Conservation (phyloP, 495 filamentous ascomycete species). For the Pyrenopolyporus hunteri region DNA sequence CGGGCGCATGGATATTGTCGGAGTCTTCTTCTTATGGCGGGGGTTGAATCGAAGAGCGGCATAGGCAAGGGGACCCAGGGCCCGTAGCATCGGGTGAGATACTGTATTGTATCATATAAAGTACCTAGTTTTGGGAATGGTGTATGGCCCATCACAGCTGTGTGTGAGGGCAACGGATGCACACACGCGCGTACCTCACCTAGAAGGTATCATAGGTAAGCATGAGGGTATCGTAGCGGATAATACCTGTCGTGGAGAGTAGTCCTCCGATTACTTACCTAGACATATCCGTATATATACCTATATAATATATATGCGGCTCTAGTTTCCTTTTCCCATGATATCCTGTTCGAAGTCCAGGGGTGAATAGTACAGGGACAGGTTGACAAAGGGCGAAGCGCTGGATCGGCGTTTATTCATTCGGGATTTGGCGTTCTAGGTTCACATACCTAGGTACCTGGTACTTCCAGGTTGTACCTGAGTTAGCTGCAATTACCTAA, state of each 20-base stretch:
- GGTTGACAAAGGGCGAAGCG: neutral
- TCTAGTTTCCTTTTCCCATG: too few species aligned
- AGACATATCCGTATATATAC: too few species aligned
- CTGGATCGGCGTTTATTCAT: neutral
- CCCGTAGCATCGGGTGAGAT: constrained; percentile 2
- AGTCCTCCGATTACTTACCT: too few species aligned
- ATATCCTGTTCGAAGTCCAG: too few species aligned
- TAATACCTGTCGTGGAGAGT: too few species aligned
- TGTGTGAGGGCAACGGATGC: neutral
- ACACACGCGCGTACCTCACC: too few species aligned
- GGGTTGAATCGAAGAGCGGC: neutral
- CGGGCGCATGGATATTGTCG: neutral
- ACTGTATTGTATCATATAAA: neutral
- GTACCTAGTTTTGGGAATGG: too few species aligned
- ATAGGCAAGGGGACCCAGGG: neutral
- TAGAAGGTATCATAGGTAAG: too few species aligned
- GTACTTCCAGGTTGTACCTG: neutral
- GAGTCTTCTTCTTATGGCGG: neutral
- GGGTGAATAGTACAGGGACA: neutral
- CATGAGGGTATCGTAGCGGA: too few species aligned
- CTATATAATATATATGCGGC: neutral
- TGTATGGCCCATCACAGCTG: too few species aligned
- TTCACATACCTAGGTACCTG: neutral
- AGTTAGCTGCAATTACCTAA: neutral
- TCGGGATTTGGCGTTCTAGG: neutral